Conservation (phyloP, 1,284 basidiomycete genomes). For the Leccinum angustisporum region DNA sequence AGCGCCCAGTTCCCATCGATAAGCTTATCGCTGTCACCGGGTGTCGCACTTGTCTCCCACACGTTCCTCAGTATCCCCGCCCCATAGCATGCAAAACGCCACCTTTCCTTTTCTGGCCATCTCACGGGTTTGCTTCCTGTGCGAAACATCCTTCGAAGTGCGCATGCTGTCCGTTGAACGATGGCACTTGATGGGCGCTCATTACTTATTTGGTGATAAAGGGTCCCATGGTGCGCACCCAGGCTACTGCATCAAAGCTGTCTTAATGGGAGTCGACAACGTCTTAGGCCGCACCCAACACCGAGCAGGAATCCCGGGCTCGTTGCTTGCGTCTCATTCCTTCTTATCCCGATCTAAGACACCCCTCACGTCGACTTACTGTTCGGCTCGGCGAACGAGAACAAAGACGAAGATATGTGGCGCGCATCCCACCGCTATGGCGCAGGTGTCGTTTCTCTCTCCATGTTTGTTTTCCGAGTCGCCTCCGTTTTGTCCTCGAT, state of each 20-base stretch:
- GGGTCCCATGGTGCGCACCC: too few species aligned
- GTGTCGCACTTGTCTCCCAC: conserved; percentile 4
- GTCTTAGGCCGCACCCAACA: not conserved
- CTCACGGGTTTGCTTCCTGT: conserved; percentile 12
- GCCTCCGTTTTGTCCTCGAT: not conserved
- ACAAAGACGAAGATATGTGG: not conserved
- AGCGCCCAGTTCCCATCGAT: conserved; percentile 18
- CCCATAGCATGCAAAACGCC: not conserved
- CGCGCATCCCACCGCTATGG: not conserved
- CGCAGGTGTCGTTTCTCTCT: not conserved
- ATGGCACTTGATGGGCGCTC: too few species aligned
- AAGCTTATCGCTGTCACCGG: conserved; percentile 17
- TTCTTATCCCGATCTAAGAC: not conserved
- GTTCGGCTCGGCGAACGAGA: not conserved
- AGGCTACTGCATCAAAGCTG: too few species aligned
- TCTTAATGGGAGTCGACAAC: not conserved
- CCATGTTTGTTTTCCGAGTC: not conserved
- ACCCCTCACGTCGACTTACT: not conserved
- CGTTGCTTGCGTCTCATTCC: not conserved
- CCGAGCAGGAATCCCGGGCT: too few species aligned
- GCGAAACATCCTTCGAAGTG: not conserved
- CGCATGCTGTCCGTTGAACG: too few species aligned
- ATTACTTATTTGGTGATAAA: not conserved
- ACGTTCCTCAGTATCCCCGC: conserved; percentile 7
- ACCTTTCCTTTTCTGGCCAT: conserved; percentile 14